Percentiles rank a stretch among this genome's conserved stretches.
phyloP scores from a whole-genome alignment of 306 rosid species.

The Erythrophleum fordii region DNA sequence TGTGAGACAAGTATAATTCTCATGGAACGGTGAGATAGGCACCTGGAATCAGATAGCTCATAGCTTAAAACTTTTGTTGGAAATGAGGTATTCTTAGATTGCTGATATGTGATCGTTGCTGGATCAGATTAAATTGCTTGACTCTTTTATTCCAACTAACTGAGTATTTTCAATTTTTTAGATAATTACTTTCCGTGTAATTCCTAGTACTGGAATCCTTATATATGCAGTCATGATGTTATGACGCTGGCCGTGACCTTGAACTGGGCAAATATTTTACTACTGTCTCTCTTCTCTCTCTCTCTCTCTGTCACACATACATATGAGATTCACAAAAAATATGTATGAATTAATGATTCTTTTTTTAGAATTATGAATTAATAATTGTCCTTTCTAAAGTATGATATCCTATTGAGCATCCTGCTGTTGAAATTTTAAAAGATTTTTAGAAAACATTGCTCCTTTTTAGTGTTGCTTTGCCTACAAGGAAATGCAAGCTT shows the following conservation, averaged over 20 bases:
- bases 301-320: not conserved
- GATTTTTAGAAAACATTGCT: not conserved
- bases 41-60: not conserved
- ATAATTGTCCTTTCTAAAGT: not conserved
- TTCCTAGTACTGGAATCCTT: not conserved
- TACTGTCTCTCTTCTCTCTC: not conserved
- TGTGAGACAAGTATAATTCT: not conserved
- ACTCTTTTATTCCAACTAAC: not conserved
- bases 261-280: not conserved
- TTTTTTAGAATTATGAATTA: not conserved
- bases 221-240: not conserved
- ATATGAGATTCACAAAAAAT: not conserved
- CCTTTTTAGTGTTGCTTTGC: not conserved
- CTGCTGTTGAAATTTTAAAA: not conserved
- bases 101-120: not conserved
- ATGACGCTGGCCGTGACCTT: conserved; percentile 2
- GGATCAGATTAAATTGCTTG: not conserved
- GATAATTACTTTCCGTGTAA: not conserved
- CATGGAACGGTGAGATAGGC: not conserved
- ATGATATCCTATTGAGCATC: not conserved
- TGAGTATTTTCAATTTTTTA: conserved; percentile 1
- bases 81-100: conserved; percentile 11
- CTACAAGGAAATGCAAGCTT: not conserved
- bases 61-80: too few species aligned
- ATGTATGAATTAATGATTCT: too few species aligned